phyloP scores from a whole-genome alignment of 1,284 basidiomycete genomes.

The Polyporus tsugae region DNA sequence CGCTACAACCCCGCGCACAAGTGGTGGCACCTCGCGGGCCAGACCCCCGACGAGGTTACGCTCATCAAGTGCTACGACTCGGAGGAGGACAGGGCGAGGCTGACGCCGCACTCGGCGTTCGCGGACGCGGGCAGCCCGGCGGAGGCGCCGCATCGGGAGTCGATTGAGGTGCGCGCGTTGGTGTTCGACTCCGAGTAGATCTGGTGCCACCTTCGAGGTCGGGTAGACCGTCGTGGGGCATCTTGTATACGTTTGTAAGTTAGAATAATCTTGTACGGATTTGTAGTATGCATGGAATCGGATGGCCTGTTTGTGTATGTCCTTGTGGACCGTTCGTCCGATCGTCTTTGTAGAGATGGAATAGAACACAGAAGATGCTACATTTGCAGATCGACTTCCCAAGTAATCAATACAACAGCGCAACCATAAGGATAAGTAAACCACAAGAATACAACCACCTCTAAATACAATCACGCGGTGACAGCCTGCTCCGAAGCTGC shows the following conservation, averaged over 20 bases:
- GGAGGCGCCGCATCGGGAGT: slow-evolving; percentile 50
- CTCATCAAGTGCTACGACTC: slow-evolving; percentile 59
- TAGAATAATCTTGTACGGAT: neutral
- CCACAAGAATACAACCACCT: slow-evolving; percentile 10
- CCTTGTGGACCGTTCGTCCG: neutral
- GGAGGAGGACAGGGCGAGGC: slow-evolving; percentile 46
- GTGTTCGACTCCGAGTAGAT: slow-evolving; percentile 45
- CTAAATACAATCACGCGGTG: slow-evolving; percentile 11
- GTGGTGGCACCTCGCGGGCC: slow-evolving; percentile 62
- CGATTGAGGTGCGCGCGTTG: slow-evolving; percentile 49
- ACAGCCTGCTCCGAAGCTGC: slow-evolving; percentile 19
- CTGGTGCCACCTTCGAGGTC: neutral
- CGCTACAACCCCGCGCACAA: slow-evolving; percentile 56
- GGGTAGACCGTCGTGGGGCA: neutral
- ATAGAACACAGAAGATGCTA: neutral
- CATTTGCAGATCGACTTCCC: slow-evolving; percentile 8
- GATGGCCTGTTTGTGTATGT: neutral
- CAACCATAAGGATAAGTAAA: slow-evolving; percentile 7
- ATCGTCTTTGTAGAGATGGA: neutral
- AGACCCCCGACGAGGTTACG: slow-evolving; percentile 55
- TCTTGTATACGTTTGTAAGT: neutral
- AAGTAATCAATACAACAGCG: slow-evolving; percentile 21
- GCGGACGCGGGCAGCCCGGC: slow-evolving; percentile 47
- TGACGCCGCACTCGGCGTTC: slow-evolving; percentile 59
- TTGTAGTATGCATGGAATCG: neutral